phyloP scores from a whole-genome alignment of 306 rosid genomes.

The Crotalaria pallida region DNA sequence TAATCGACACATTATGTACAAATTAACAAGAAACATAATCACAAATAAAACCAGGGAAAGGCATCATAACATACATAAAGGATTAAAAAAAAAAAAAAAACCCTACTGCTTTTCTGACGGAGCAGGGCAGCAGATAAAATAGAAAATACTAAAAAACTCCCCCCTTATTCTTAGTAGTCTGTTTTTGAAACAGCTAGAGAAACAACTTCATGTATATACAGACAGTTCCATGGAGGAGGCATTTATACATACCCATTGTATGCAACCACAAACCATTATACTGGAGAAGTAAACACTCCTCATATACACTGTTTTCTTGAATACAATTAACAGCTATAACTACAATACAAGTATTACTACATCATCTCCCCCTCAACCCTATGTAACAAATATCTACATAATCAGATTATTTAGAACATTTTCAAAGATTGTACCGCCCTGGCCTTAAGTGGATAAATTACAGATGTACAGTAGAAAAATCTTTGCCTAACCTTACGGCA shows the following conservation, averaged over 20 bases:
- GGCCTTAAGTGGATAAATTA: conserved; percentile 17
- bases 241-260: no score
- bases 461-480: conserved; percentile 23
- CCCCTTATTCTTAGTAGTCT: no score
- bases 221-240: neutral
- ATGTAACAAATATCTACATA: conserved; percentile 36
- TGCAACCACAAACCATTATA: conserved; percentile 26
- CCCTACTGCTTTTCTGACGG: no score
- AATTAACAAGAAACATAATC: no score
- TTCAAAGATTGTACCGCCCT: conserved; percentile 30
- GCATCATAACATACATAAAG: no score
- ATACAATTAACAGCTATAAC: conserved; percentile 48
- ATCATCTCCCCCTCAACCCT: conserved; percentile 40
- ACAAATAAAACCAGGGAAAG: no score
- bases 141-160: no score
- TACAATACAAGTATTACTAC: conserved; percentile 45
- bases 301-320: conserved; percentile 34
- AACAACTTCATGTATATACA: neutral
- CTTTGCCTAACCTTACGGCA: conserved; percentile 27
- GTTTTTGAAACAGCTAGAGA: conserved; percentile 6
- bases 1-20: no score
- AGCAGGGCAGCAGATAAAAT: no score
- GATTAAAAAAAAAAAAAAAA: no score
- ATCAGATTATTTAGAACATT: conserved; percentile 43
- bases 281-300: conserved; percentile 24